These are phyloP conservation scores for Trametes versicolor DNA, from an alignment of 1,284 basidiomycete species.

Conservation along the genomic window DNA sequence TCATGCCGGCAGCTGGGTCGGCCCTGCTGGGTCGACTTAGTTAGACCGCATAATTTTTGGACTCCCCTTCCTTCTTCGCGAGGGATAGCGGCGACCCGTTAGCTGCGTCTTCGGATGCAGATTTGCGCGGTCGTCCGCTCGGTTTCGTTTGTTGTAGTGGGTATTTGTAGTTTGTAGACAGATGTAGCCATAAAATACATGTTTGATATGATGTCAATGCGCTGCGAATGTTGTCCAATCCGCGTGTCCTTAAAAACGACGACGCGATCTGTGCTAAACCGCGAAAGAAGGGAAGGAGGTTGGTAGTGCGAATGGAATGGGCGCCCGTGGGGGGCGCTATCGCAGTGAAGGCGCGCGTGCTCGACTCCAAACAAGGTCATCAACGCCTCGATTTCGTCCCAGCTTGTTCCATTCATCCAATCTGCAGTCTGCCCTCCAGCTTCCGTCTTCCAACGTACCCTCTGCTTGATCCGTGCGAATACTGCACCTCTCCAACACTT, in stretches of 20 bases:
- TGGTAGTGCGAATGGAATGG: background rate
- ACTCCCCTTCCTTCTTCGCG: slow-evolving; percentile 40
- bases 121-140: slow-evolving; percentile 17
- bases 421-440: slow-evolving; percentile 13
- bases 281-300: background rate
- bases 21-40: slow-evolving; percentile 14
- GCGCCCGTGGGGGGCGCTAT: slow-evolving; percentile 17
- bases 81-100: slow-evolving; percentile 28
- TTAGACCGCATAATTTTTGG: slow-evolving; percentile 45
- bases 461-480: slow-evolving; percentile 9
- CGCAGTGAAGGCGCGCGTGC: slow-evolving; percentile 14
- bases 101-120: slow-evolving; percentile 30
- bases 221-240: background rate
- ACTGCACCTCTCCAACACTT: slow-evolving; percentile 1
- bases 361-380: slow-evolving; percentile 39
- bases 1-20: slow-evolving; percentile 16
- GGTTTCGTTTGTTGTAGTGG: background rate
- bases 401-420: slow-evolving; percentile 34
- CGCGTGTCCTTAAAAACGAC: no score
- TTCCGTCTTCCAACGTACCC: slow-evolving; percentile 8
- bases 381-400: slow-evolving; percentile 35
- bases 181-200: background rate
- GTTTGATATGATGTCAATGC: background rate
- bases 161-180: slow-evolving; percentile 8
- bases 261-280: no score